Percentiles rank a stretch among this genome's conserved stretches.
These are phyloP conservation scores for Leptographium wingfieldii DNA, from an alignment of 2,329 filamentous ascomycete genomes.

Conservation along the genomic window DNA sequence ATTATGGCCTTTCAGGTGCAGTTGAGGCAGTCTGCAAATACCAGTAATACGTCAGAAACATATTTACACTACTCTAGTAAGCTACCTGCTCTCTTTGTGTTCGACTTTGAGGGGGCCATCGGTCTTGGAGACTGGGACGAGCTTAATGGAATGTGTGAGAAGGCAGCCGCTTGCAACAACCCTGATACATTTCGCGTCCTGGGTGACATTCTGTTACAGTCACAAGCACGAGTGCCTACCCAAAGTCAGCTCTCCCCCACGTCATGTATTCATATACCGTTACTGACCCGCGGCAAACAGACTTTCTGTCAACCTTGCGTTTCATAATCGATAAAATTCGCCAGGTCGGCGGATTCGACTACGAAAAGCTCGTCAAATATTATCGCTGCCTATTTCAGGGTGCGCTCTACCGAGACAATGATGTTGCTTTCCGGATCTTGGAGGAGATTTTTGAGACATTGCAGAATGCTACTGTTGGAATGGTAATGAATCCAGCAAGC, in stretches of 20 bases:
- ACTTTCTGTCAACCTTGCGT: conserved; percentile 41
- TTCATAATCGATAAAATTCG: conserved; percentile 60
- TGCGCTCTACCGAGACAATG: conserved; percentile 43
- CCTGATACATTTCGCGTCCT: conserved; percentile 45
- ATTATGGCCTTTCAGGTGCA: conserved; percentile 42
- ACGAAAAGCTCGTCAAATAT: conserved; percentile 56
- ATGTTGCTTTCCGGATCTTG: conserved; percentile 45
- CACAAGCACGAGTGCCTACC: conserved; percentile 24
- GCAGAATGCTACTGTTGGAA: conserved; percentile 18
- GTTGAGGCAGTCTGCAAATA: conserved; percentile 26
- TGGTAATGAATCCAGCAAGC: background rate
- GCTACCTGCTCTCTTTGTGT: conserved; percentile 53
- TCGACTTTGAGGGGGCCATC: conserved; percentile 68
- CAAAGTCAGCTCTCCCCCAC: background rate
- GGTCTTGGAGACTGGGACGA: conserved; percentile 55
- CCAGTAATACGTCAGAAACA: conserved; percentile 26
- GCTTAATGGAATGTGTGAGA: conserved; percentile 46
- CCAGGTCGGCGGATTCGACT: conserved; percentile 41
- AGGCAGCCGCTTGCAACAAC: conserved; percentile 30
- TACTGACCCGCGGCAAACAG: conserved; percentile 18
- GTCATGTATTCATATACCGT: background rate
- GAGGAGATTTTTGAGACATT: conserved; percentile 48
- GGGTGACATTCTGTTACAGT: conserved; percentile 50
- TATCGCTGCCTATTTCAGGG: conserved; percentile 65
- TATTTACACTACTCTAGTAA: conserved; percentile 46